Conservation (phyloP, 2,329 filamentous ascomycete species). For the Epichloe amarillans region DNA sequence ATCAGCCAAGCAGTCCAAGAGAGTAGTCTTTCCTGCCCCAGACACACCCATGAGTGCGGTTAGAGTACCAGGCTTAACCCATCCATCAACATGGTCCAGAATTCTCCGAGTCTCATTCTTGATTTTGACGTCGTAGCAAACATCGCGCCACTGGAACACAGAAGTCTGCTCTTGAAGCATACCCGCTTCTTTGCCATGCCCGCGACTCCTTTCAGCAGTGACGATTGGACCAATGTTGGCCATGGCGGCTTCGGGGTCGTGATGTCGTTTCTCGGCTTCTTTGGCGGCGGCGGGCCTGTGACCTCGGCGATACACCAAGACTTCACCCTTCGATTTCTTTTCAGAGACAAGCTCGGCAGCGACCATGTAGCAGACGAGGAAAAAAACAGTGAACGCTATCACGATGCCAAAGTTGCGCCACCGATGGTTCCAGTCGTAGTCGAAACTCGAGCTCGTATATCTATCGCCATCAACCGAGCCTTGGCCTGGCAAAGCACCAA, state of each 20-base stretch:
- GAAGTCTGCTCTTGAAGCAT: slow-evolving; percentile 48
- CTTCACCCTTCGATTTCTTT: slow-evolving; percentile 62
- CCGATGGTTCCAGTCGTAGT: slow-evolving; percentile 43
- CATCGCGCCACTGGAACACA: slow-evolving; percentile 75
- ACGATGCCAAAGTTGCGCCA: slow-evolving; percentile 65
- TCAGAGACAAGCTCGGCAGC: slow-evolving; percentile 51
- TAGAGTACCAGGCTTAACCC: slow-evolving; percentile 84
- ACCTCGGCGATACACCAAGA: slow-evolving; percentile 62
- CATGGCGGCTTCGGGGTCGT: slow-evolving; percentile 42
- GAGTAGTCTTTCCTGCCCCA: slow-evolving; percentile 87
- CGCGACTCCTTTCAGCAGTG: slow-evolving; percentile 28
- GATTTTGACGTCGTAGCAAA: slow-evolving; percentile 68
- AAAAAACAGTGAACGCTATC: slow-evolving; percentile 49
- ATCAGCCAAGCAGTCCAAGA: slow-evolving; percentile 74
- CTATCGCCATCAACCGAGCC: slow-evolving; percentile 40
- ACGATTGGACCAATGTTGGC: slow-evolving; percentile 34
- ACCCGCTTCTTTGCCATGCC: slow-evolving; percentile 24
- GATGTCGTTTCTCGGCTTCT: slow-evolving; percentile 48
- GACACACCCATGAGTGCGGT: slow-evolving; percentile 87
- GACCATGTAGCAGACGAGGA: slow-evolving; percentile 48
- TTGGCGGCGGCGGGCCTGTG: slow-evolving; percentile 43
- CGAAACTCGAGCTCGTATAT: slow-evolving; percentile 41
- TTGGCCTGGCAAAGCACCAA: slow-evolving; percentile 43
- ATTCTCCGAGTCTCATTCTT: slow-evolving; percentile 64
- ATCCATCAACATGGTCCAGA: slow-evolving; percentile 76